phyloP scores from a whole-genome alignment of 257 asterid species.

The Paulownia fortunei region DNA sequence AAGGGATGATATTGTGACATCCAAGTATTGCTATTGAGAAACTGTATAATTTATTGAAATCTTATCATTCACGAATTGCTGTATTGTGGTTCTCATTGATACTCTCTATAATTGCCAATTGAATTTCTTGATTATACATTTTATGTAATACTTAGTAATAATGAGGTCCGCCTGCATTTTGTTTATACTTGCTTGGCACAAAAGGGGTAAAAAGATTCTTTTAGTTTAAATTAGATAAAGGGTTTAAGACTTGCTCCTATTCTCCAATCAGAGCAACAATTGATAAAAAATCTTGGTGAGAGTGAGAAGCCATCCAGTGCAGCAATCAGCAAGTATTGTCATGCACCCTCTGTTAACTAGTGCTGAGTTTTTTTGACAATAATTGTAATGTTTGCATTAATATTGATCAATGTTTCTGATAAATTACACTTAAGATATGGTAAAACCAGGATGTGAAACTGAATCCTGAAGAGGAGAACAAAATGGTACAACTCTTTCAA shows the following conservation, averaged over 20 bases:
- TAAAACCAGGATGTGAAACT: slow-evolving; percentile 23
- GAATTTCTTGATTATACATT: background rate
- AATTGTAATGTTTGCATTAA: slow-evolving; percentile 33
- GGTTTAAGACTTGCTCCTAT: background rate
- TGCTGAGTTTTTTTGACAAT: background rate
- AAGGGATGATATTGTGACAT: slow-evolving; percentile 41
- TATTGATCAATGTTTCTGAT: slow-evolving; percentile 33
- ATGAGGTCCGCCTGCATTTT: background rate
- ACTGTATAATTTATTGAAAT: background rate
- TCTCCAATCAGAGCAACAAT: background rate
- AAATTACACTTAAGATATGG: slow-evolving; percentile 42
- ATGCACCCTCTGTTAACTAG: background rate
- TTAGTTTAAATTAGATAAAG: background rate
- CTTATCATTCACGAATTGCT: background rate
- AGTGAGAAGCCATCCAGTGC: background rate
- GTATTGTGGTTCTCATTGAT: background rate
- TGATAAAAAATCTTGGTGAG: background rate
- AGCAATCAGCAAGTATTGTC: background rate
- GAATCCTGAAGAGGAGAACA: slow-evolving; percentile 32
- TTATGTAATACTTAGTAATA: background rate
- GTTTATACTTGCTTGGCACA: background rate
- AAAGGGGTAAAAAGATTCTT: background rate
- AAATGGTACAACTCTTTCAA: slow-evolving; percentile 35
- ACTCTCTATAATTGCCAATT: background rate
- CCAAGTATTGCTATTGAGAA: background rate